Percentiles rank a stretch among this genome's conserved stretches.
These are phyloP conservation scores for Colletotrichum sp. DNA, from an alignment of 2,329 filamentous ascomycete species.

Conservation along the genomic window DNA sequence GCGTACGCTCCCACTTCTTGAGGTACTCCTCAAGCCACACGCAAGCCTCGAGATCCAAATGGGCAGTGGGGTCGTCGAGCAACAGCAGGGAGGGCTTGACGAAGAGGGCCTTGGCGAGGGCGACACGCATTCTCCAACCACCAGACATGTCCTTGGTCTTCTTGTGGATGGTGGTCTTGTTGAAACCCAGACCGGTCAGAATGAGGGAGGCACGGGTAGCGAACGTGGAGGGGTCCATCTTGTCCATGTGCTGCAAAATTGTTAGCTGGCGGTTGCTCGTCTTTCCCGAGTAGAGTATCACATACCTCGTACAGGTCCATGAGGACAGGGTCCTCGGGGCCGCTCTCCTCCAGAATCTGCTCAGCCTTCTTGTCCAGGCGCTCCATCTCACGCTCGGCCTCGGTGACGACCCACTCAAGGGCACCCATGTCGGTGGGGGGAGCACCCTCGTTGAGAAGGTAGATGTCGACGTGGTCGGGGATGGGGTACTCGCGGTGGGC, in stretches of 20 bases:
- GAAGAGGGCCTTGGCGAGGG: constrained; percentile 95
- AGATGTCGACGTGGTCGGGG: constrained; percentile 96
- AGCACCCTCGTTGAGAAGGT: constrained; percentile 96
- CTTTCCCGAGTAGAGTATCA: constrained; percentile 17
- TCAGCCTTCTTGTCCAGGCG: constrained; percentile 89
- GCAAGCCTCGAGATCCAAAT: constrained; percentile 98
- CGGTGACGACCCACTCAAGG: constrained; percentile 94
- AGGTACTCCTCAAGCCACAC: constrained; percentile 99
- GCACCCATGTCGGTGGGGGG: constrained; percentile 88
- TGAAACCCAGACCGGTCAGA: constrained; percentile 97
- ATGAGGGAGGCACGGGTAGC: constrained; percentile 94
- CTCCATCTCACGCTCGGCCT: constrained; percentile 92
- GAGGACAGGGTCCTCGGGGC: constrained; percentile 87
- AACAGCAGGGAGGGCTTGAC: constrained; percentile 96
- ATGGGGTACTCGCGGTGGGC: constrained; percentile 93
- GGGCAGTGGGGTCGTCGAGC: constrained; percentile 97
- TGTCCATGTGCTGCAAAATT: constrained; percentile 84
- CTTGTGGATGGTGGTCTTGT: constrained; percentile 97
- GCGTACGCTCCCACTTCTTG: constrained; percentile 98
- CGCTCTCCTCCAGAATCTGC: constrained; percentile 87
- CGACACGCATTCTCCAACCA: constrained; percentile 99
- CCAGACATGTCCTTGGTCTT: constrained; percentile 99
- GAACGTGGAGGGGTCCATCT: constrained; percentile 98
- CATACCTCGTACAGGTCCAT: constrained; percentile 95
- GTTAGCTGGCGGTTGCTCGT: background rate